These are phyloP conservation scores for Torulaspora globosa DNA, from an alignment of 1,139 yeast genomes.

Conservation along the genomic window DNA sequence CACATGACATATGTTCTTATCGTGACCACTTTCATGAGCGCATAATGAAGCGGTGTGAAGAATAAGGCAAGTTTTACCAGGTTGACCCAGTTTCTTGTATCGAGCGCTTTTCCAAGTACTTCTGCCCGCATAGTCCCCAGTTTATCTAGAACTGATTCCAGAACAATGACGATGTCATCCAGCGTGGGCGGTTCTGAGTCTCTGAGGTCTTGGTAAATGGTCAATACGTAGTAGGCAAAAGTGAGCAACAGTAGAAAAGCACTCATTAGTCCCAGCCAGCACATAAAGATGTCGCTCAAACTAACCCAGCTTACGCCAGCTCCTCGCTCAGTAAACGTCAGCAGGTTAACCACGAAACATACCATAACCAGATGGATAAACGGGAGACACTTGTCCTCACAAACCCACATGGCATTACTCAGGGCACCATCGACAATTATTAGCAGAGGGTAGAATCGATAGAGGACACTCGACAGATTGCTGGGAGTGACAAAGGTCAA, in stretches of 20 bases:
- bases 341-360: conserved; percentile 9
- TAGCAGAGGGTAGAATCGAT: conserved; percentile 25
- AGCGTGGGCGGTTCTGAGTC: conserved; percentile 34
- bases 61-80: conserved; percentile 6
- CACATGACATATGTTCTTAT: conserved; percentile 15
- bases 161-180: conserved; percentile 32
- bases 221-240: conserved; percentile 22
- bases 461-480: conserved; percentile 19
- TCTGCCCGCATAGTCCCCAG: conserved; percentile 24
- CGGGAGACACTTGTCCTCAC: conserved; percentile 24
- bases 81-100: conserved; percentile 10
- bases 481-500: conserved; percentile 22
- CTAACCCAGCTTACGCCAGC: background rate
- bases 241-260: conserved; percentile 18
- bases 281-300: conserved; percentile 6
- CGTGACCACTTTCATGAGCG: conserved; percentile 16
- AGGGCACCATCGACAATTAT: conserved; percentile 25
- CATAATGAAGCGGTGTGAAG: conserved; percentile 17
- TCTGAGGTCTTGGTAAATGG: conserved; percentile 23
- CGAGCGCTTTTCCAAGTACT: conserved; percentile 10
- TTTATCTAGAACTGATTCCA: conserved; percentile 30
- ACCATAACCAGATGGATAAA: conserved; percentile 22
- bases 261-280: conserved; percentile 28
- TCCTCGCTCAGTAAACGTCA: conserved; percentile 9
- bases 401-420: conserved; percentile 28